These are phyloP conservation scores for Babesia bigemina DNA, from an alignment of 169 alveolate species.

Conservation along the genomic window DNA sequence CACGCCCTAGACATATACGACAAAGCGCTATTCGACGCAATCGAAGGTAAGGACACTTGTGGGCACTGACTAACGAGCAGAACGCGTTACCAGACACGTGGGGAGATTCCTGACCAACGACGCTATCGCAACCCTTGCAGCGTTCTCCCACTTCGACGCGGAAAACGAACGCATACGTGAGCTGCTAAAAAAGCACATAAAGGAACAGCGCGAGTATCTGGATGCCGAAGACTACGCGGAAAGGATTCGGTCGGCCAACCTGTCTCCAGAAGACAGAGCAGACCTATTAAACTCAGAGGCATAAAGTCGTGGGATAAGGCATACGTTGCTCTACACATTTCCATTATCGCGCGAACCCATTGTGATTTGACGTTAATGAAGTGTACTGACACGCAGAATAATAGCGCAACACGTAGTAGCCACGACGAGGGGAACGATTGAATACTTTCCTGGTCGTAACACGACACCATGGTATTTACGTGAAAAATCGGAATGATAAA, in stretches of 20 bases:
- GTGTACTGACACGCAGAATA: background rate
- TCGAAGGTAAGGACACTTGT: background rate
- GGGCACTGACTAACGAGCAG: background rate
- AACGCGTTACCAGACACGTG: background rate
- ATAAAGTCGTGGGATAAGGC: background rate
- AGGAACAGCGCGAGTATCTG: constrained; percentile 16
- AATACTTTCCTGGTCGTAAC: background rate
- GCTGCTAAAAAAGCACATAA: background rate
- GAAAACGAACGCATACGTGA: background rate
- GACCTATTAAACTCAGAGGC: background rate
- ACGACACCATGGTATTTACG: background rate
- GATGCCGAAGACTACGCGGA: background rate
- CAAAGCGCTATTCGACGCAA: constrained; percentile 4
- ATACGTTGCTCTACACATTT: background rate
- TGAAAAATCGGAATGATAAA: too few relatives aligned
- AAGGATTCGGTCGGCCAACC: background rate
- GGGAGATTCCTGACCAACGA: constrained; percentile 17
- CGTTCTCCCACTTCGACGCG: constrained; percentile 18
- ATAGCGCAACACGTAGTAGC: background rate
- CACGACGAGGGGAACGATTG: background rate
- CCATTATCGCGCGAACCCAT: background rate
- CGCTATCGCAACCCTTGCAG: constrained; percentile 15
- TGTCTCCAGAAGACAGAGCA: background rate
- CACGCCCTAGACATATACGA: constrained; percentile 16
- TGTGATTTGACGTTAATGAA: background rate